A percentile compares a stretch with the other conserved stretches of the same genome.
phyloP scores from a whole-genome alignment of 2,329 filamentous ascomycete species.

The Phyllosticta capitalensis region DNA sequence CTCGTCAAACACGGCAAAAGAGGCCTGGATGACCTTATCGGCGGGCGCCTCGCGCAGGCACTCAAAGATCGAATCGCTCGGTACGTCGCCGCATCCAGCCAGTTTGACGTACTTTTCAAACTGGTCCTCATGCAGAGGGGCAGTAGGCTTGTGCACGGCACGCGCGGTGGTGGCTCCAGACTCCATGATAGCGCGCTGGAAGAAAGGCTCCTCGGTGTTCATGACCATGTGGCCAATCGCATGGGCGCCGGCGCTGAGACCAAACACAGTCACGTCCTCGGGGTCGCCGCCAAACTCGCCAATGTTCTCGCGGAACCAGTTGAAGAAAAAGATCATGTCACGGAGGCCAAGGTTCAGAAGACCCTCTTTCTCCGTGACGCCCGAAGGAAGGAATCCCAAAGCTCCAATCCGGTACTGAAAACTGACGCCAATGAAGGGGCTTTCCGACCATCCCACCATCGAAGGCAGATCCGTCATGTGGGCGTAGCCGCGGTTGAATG shows the following conservation, averaged over 20 bases:
- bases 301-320: constrained; percentile 37
- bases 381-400: constrained; percentile 12
- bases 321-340: constrained; percentile 23
- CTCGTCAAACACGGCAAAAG: constrained; percentile 34
- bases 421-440: constrained; percentile 46
- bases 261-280: constrained; percentile 17
- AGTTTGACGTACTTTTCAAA: constrained; percentile 34
- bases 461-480: constrained; percentile 49
- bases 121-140: constrained; percentile 34
- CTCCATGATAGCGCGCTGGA: constrained; percentile 39
- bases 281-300: constrained; percentile 20
- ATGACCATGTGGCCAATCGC: constrained; percentile 60
- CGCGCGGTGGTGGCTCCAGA: constrained; percentile 39
- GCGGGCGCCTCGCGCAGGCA: constrained; percentile 34
- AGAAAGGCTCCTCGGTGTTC: constrained; percentile 33
- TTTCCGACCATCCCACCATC: constrained; percentile 45
- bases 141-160: constrained; percentile 33
- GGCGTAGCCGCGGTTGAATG: constrained; percentile 38
- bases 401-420: constrained; percentile 18
- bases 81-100: constrained; percentile 23
- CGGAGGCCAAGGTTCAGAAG: constrained; percentile 17
- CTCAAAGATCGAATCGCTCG: constrained; percentile 26
- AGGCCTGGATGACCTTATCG: constrained; percentile 29
- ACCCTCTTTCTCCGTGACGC: constrained; percentile 23
- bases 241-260: constrained; percentile 18